Evolutionary conservation across 2,329 filamentous ascomycete species (phyloP).

Genomic region (Sarocladium brachiariae): DNA sequence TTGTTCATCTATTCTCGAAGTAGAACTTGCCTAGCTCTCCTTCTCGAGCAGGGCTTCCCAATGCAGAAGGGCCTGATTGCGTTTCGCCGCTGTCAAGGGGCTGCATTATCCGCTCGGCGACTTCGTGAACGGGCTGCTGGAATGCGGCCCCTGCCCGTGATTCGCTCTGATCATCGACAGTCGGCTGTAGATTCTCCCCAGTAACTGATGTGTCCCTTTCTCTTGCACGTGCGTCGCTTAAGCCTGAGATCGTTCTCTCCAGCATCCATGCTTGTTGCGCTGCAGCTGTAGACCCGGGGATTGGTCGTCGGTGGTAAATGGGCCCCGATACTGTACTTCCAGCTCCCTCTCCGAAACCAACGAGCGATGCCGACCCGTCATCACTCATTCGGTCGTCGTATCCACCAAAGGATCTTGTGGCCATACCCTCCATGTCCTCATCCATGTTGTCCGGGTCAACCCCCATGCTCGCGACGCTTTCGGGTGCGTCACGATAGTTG

Average conservation of each 20-base stretch:
- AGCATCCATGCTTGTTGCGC: slow-evolving; percentile 33
- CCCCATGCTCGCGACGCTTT: slow-evolving; percentile 49
- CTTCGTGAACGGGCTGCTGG: slow-evolving; percentile 33
- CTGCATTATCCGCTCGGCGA: slow-evolving; percentile 58
- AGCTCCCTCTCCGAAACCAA: slow-evolving; percentile 89
- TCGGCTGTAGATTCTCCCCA: slow-evolving; percentile 4
- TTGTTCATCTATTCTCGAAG: slow-evolving; percentile 39
- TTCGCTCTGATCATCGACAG: neutral
- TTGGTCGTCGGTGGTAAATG: slow-evolving; percentile 52
- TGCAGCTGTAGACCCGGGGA: slow-evolving; percentile 32
- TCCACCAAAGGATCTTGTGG: slow-evolving; percentile 38
- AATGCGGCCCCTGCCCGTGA: slow-evolving; percentile 11
- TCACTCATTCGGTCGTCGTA: slow-evolving; percentile 74
- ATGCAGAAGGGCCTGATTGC: slow-evolving; percentile 24
- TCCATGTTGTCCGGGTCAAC: slow-evolving; percentile 35
- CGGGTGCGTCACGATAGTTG: slow-evolving; percentile 47
- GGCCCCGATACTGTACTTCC: slow-evolving; percentile 78
- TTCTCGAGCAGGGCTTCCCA: slow-evolving; percentile 37
- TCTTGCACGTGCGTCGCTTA: slow-evolving; percentile 37
- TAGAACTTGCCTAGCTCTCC: slow-evolving; percentile 51
- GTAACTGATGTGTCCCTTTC: slow-evolving; percentile 27
- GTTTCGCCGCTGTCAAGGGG: slow-evolving; percentile 46
- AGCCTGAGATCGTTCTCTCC: slow-evolving; percentile 44
- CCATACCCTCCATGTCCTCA: slow-evolving; percentile 40
- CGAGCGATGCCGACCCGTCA: slow-evolving; percentile 74